Conservation (phyloP, 768 basidiomycete species). For the Hirschioporus abietinus region DNA sequence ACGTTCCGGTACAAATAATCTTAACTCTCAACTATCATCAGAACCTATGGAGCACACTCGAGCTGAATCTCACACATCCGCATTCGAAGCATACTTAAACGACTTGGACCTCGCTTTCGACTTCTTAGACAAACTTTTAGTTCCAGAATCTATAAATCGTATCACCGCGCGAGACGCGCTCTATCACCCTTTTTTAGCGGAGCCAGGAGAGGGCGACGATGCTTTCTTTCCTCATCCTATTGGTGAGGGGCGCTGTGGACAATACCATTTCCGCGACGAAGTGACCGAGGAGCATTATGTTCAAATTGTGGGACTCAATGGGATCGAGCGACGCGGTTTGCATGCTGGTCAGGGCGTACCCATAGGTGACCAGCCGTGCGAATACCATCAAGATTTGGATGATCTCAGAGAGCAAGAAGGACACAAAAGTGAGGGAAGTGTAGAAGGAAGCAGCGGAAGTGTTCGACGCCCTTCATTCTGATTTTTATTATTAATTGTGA, state of each 20-base stretch:
- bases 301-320: conserved; percentile 25
- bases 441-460: background rate
- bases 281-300: conserved; percentile 53
- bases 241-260: conserved; percentile 61
- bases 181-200: conserved; percentile 69
- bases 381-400: conserved; percentile 4
- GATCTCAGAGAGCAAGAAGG: background rate
- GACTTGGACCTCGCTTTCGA: conserved; percentile 68
- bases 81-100: conserved; percentile 36
- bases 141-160: conserved; percentile 72
- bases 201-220: conserved; percentile 41
- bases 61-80: conserved; percentile 22
- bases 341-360: conserved; percentile 20
- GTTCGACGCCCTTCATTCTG: background rate
- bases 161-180: conserved; percentile 74
- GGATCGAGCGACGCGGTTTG: conserved; percentile 11
- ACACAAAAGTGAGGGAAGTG: background rate
- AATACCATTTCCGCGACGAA: conserved; percentile 56
- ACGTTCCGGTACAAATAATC: conserved; percentile 14
- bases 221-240: conserved; percentile 64
- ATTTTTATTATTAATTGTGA: background rate
- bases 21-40: conserved; percentile 18
- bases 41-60: conserved; percentile 17
- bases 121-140: conserved; percentile 67
- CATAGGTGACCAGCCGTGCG: conserved; percentile 22